Evolutionary conservation across 176 grass and related monocot genomes (phyloP).

Genomic region (Paspalum vaginatum): DNA sequence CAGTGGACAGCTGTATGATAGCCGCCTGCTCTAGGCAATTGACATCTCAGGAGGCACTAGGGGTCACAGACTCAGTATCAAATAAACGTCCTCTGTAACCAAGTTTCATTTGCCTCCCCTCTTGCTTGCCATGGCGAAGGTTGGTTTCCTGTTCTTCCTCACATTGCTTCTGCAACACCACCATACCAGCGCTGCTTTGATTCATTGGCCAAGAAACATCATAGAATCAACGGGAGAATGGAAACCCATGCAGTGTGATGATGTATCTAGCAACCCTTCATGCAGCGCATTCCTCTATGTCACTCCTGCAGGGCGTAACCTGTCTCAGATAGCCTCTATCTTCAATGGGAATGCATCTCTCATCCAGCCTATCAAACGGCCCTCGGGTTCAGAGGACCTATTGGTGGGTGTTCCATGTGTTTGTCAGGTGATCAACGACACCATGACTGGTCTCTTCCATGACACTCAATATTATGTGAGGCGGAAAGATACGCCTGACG

Average conservation of each 20-base stretch:
- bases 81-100: conserved; percentile 32
- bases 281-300: conserved; percentile 60
- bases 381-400: conserved; percentile 24
- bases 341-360: conserved; percentile 46
- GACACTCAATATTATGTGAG: conserved; percentile 28
- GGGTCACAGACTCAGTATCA: background rate
- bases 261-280: background rate
- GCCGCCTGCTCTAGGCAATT: conserved; percentile 22
- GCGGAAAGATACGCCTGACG: background rate
- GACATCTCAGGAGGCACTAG: conserved; percentile 1
- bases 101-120: conserved; percentile 25
- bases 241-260: conserved; percentile 36
- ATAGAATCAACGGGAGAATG: conserved; percentile 8
- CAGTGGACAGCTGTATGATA: background rate
- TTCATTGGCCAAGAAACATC: background rate
- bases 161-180: conserved; percentile 31
- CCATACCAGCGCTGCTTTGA: background rate
- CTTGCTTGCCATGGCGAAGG: background rate
- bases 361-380: conserved; percentile 29
- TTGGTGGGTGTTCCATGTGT: conserved; percentile 49
- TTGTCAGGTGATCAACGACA: conserved; percentile 27
- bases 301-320: conserved; percentile 31
- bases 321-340: conserved; percentile 9
- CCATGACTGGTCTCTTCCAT: conserved; percentile 50
- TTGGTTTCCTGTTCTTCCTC: conserved; percentile 32